Base-by-base conservation (phyloP, 2,329 filamentous ascomycete species). In the Mariannaea sp. region DNA sequence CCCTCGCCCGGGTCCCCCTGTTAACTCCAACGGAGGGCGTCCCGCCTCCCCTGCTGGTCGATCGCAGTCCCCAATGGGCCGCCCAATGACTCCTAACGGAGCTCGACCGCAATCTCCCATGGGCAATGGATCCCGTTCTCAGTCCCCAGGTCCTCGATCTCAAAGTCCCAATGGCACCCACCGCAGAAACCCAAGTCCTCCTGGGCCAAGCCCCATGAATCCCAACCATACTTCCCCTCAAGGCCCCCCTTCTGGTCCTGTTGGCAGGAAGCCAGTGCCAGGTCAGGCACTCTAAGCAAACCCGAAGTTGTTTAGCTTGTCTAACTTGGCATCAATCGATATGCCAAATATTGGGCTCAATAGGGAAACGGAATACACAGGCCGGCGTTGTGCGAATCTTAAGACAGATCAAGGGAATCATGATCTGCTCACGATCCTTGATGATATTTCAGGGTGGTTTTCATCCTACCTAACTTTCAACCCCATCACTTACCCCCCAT, bases 181-280 rank as follows among this genome's bases (percentile, higher is more conserved):
- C 55, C 73, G 75, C 59, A 70, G 73, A 46, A 71, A 72, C 55
- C n/a, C n/a, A n/a, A 77, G 70, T 36, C 76, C 76, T 29, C 71
- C 77, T 2, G 76, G 78, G 51, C 69, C 77, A 41, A 75, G 75
- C 58, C 75, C 76, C 5, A 77, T 80, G 75, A 77, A 75, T 61
- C 77, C 78, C 32, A 68, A 58, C 22, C 65, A 68, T 39, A 62
- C 64, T 5, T 66, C 68, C 14, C 67, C 59, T 42, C 71, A 58
- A 47, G 68, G 63, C 49, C 71, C 70, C 50, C 67, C 72, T 32
- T 68, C 73, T 17, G 76, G 73, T 33, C 71, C 77, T 20, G 73
- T 82, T 54, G 75, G 71, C 60, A 77, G 81, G 49, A 84, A 85
- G 68, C 80, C 82, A 20, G 77, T 85, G 33, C 80, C 81, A 5